Evolutionary conservation across 495 filamentous ascomycete species (phyloP).

Genomic region (Oidiodendron maius): DNA sequence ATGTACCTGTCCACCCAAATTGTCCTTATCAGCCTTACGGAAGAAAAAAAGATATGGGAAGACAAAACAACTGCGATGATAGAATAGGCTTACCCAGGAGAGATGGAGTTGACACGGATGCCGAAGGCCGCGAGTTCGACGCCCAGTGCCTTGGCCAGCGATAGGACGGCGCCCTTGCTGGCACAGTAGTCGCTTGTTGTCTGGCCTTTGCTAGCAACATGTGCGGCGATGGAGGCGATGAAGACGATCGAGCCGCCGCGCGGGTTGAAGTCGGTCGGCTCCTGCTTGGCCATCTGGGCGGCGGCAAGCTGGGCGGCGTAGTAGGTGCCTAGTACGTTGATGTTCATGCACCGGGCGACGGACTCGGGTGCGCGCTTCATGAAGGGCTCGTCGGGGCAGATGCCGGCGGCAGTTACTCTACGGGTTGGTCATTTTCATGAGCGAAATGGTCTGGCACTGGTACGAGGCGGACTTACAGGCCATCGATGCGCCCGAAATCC

Average conservation of each 20-base stretch:
- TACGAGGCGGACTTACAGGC: not conserved
- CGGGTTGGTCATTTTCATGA: not conserved
- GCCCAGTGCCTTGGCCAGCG: constrained; percentile 73
- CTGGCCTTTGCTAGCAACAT: constrained; percentile 65
- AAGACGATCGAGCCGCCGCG: constrained; percentile 58
- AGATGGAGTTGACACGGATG: constrained; percentile 91
- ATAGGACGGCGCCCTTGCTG: constrained; percentile 78
- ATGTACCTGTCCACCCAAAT: constrained; percentile 51
- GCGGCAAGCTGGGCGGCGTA: constrained; percentile 71
- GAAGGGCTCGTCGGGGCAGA: constrained; percentile 64
- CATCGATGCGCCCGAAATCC: constrained; percentile 22
- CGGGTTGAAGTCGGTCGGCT: constrained; percentile 7
- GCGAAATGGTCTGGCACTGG: not conserved
- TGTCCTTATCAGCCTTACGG: not conserved
- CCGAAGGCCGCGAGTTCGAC: constrained; percentile 74
- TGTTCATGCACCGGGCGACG: constrained; percentile 57
- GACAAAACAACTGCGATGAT: not conserved
- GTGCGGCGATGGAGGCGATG: constrained; percentile 72
- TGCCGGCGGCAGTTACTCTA: constrained; percentile 62
- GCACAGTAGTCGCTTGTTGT: constrained; percentile 78
- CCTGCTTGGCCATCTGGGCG: constrained; percentile 51
- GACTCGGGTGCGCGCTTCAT: constrained; percentile 53
- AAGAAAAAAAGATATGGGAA: not conserved
- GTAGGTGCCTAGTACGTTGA: constrained; percentile 72
- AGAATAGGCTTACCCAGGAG: constrained; percentile 84